These are phyloP conservation scores for Termitomyces sp. DNA, from an alignment of 768 basidiomycete species.

Conservation along the genomic window DNA sequence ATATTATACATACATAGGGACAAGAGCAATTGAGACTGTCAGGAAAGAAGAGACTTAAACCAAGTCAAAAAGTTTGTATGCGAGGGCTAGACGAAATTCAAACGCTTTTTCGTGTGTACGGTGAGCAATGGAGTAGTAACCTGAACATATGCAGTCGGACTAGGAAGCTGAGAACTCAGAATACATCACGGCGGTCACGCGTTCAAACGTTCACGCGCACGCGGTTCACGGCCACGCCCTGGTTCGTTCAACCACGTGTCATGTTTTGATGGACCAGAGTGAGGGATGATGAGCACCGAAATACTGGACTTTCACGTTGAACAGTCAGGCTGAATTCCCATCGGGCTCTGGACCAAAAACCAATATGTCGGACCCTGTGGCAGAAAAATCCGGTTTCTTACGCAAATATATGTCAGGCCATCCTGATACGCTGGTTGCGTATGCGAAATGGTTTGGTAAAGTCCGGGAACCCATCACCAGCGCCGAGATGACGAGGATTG, in stretches of 20 bases:
- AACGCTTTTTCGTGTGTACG: no score
- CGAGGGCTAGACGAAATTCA: no score
- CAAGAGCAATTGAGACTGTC: no score
- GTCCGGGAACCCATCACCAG: conserved; percentile 47
- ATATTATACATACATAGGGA: no score
- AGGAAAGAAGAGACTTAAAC: no score
- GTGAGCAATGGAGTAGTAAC: no score
- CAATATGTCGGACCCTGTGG: conserved; percentile 65
- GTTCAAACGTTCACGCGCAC: no score
- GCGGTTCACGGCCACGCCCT: no score
- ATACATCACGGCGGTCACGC: no score
- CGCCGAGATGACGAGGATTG: conserved; percentile 70
- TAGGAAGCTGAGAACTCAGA: no score
- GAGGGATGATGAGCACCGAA: not conserved
- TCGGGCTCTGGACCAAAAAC: not conserved
- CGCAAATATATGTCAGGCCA: conserved; percentile 84
- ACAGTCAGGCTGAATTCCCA: not conserved
- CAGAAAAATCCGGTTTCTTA: conserved; percentile 69
- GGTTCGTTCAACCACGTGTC: not conserved
- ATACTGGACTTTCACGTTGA: not conserved
- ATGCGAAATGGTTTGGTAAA: conserved; percentile 73
- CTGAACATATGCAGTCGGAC: no score
- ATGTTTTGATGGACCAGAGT: not conserved
- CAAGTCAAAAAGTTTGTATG: no score
- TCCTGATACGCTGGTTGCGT: conserved; percentile 80